Conservation (phyloP, 2,329 filamentous ascomycete genomes). For the Sclerotiophoma versabilis region DNA sequence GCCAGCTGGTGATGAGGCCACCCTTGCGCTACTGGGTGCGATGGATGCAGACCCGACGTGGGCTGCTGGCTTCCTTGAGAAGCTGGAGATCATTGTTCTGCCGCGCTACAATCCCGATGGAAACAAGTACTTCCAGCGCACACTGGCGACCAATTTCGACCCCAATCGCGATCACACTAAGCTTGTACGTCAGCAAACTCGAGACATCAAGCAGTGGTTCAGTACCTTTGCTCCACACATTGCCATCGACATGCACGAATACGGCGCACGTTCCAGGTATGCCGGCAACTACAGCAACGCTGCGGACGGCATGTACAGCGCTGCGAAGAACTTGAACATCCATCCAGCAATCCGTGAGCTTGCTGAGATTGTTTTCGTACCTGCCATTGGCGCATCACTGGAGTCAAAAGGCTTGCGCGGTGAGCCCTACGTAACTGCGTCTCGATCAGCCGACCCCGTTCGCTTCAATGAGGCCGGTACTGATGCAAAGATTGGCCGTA, state of each 20-base stretch:
- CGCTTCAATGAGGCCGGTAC: slow-evolving; percentile 44
- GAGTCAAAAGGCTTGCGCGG: slow-evolving; percentile 38
- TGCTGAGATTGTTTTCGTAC: slow-evolving; percentile 44
- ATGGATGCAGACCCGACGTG: slow-evolving; percentile 43
- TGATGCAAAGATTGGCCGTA: slow-evolving; percentile 48
- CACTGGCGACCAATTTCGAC: slow-evolving; percentile 47
- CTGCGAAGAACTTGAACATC: slow-evolving; percentile 49
- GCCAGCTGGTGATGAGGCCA: slow-evolving; percentile 47
- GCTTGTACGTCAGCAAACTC: slow-evolving; percentile 44
- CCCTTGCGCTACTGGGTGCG: slow-evolving; percentile 46
- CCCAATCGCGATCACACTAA: slow-evolving; percentile 50
- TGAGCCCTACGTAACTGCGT: slow-evolving; percentile 45
- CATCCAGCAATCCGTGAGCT: slow-evolving; percentile 43
- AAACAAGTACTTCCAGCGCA: slow-evolving; percentile 47
- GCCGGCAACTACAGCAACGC: slow-evolving; percentile 42
- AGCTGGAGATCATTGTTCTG: slow-evolving; percentile 45
- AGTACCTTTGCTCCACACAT: slow-evolving; percentile 43
- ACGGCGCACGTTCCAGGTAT: slow-evolving; percentile 35
- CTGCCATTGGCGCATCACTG: slow-evolving; percentile 41
- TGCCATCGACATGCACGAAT: slow-evolving; percentile 50
- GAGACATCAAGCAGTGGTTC: slow-evolving; percentile 45
- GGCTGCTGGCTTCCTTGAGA: slow-evolving; percentile 40
- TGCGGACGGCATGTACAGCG: slow-evolving; percentile 46
- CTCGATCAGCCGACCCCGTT: slow-evolving; percentile 30
- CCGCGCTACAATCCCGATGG: slow-evolving; percentile 50